Evolutionary conservation across 345 rosid genomes (phyloP).

Genomic region (Combretum micranthum): DNA sequence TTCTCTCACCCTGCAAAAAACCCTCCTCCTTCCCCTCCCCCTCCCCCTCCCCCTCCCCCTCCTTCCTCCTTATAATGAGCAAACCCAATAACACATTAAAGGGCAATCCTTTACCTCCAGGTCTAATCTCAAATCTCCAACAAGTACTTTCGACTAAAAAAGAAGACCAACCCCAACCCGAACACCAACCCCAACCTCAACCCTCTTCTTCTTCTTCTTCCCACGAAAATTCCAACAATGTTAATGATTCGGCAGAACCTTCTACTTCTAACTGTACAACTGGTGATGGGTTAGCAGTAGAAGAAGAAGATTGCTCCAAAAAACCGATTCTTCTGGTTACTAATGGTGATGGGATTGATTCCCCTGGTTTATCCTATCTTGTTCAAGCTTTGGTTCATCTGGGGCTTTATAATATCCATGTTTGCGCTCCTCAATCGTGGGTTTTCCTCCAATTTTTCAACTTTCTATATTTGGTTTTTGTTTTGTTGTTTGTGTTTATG

Average conservation of each 20-base stretch:
- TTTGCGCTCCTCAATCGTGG: slow-evolving; percentile 93
- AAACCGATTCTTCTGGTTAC: slow-evolving; percentile 82
- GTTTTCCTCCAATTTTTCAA: slow-evolving; percentile 14
- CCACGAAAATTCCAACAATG: too few species aligned
- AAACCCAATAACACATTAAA: slow-evolving; percentile 11
- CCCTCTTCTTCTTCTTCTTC: slow-evolving; percentile 29
- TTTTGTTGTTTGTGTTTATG: not conserved
- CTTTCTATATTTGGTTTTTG: not conserved
- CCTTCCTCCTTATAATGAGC: slow-evolving; percentile 2
- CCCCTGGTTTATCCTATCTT: slow-evolving; percentile 77
- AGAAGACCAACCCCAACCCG: slow-evolving; percentile 10
- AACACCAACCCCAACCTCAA: slow-evolving; percentile 14
- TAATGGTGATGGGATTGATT: slow-evolving; percentile 86
- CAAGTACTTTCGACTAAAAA: slow-evolving; percentile 62
- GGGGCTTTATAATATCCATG: slow-evolving; percentile 76
- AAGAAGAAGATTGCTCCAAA: slow-evolving; percentile 24
- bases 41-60: slow-evolving; percentile 5
- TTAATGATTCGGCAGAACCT: slow-evolving; percentile 33
- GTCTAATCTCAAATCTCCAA: slow-evolving; percentile 76
- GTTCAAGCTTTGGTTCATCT: slow-evolving; percentile 78
- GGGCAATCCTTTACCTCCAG: slow-evolving; percentile 63
- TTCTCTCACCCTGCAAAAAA: not conserved
- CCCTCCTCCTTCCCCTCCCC: not conserved
- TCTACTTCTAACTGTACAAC: slow-evolving; percentile 24
- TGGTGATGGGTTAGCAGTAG: slow-evolving; percentile 9